These are phyloP conservation scores for Tylopilus vinaceipallidus DNA, from an alignment of 768 basidiomycete genomes.

Conservation along the genomic window DNA sequence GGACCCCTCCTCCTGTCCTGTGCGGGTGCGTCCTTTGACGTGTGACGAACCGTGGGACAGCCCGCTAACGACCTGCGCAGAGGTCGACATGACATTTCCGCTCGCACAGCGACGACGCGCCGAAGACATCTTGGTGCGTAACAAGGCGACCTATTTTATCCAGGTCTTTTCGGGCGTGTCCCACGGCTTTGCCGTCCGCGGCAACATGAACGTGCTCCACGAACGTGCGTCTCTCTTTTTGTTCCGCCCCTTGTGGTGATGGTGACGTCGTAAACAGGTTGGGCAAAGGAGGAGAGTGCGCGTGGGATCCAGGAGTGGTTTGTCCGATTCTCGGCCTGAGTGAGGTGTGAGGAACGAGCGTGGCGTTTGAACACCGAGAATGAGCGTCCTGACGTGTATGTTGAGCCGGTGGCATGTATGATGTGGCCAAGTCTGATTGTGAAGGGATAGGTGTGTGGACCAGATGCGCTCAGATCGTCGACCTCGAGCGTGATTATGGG, in stretches of 20 bases:
- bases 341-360: not conserved
- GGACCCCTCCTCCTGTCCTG: conserved; percentile 25
- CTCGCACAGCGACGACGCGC: conserved; percentile 47
- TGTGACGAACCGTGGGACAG: no score
- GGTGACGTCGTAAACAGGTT: conserved; percentile 35
- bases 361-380: no score
- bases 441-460: no score
- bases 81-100: conserved; percentile 51
- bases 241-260: not conserved
- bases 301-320: conserved; percentile 49
- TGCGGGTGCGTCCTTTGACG: conserved; percentile 14
- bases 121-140: conserved; percentile 51
- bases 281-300: conserved; percentile 59
- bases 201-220: conserved; percentile 12
- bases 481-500: no score
- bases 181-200: conserved; percentile 23
- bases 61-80: conserved; percentile 21
- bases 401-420: no score
- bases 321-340: conserved; percentile 34
- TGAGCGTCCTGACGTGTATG: not conserved
- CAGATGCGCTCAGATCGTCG: no score
- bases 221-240: conserved; percentile 16
- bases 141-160: conserved; percentile 48
- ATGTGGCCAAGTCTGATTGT: no score
- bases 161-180: conserved; percentile 51